Base-by-base conservation (phyloP, 1,284 basidiomycete species). In the Rhodotorula sp. region DNA sequence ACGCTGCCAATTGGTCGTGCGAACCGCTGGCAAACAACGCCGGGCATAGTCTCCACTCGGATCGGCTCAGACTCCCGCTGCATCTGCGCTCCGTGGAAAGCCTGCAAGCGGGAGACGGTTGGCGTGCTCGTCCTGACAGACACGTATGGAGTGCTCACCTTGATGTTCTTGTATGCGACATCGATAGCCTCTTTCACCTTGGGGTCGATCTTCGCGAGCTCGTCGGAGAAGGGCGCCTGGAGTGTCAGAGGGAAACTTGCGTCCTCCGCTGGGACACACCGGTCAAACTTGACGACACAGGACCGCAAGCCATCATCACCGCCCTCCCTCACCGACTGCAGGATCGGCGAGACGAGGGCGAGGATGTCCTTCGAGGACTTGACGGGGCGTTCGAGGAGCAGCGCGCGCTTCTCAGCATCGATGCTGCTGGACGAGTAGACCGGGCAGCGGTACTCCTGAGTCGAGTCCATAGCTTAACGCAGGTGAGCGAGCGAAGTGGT, bases 21-120 rank as follows among this genome's bases (percentile, higher is more conserved):
- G 80, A 99, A 98, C 54, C 96, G 87, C 53, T 91, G 89, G 82
- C 94, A 97, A 2, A 92, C 88, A 37, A 99, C 94, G 15, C 96
- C 96, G 3, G 95, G 94, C 92, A 94, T 98, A 11, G 96, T 99
- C 81, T 98, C 93, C 22, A 99, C 91, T 16, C 87, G 85, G 56
- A 99, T 84, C 24, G 80, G 78, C 9, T 75, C 75, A 30, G 88
- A 83, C 48, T 86, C 84, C 57, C 84, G 84, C 68, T 89, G 87
- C 26, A 87, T 83, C 82, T 97, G 94, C 7, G 92, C 91, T 46
- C 85, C 85, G 80, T 96, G 94, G 86, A 96, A 96, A 76, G 87
- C 89, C 68, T 70, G 53, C 34, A 30, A 31, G 15, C 9, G n/a
- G 6, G 16, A 6, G 20, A 4, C 1, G 4, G 24, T 51, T 48